Evolutionary conservation across 768 basidiomycete genomes (phyloP), one percentile per base, ranked within the genome.

Genomic region (Russula vinacea): DNA sequence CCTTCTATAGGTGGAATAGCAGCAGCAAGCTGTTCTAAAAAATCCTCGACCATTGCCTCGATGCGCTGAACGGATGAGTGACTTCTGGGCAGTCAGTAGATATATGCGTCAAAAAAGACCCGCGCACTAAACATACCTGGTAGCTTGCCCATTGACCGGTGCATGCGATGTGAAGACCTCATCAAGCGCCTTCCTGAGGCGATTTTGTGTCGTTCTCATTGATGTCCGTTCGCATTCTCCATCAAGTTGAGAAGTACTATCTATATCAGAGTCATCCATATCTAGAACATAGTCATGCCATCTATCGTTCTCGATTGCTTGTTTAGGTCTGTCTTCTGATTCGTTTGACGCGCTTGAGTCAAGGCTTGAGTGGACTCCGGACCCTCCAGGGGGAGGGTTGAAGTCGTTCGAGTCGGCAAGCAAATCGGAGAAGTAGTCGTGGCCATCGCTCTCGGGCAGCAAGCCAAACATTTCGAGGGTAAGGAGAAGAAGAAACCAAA

Each of bases 21-120:
- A 45, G 29, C 52, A 60, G 45, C 55, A n/a, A 69, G 51, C 37
- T 56, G 62, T 50, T 60, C 53, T 49, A 55, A 40, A 53, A 69
- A 52, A 42, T 61, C 64, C 42, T 56, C 13, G 14, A 52, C 55
- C 40, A 61, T 45, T 26, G 54, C 64, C 26, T 65, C 64, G 4
- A 65, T 65, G 50, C 60, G 64, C 53, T 65, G 64, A 47, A 51
- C 50, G 8, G 64, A 35, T 22, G 29, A 5, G 35, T 37, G 7
- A 1, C 64, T 65, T 54, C 44, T 17, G 22, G 33, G 2, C 14
- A 33, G 52, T 44, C 14, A 47, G 13, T 29, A 47, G 19, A 37
- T 51, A 24, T 62, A 51, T 61, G 64, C 64, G 55, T 19, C 33
- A 19, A 39, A 39, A 44, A 35, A 37, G 14, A 19, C 4, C 19